A percentile compares a stretch with the other conserved stretches of the same genome.
Evolutionary conservation across 2,329 filamentous ascomycete genomes (phyloP).

Genomic region (Penicillium freii): DNA sequence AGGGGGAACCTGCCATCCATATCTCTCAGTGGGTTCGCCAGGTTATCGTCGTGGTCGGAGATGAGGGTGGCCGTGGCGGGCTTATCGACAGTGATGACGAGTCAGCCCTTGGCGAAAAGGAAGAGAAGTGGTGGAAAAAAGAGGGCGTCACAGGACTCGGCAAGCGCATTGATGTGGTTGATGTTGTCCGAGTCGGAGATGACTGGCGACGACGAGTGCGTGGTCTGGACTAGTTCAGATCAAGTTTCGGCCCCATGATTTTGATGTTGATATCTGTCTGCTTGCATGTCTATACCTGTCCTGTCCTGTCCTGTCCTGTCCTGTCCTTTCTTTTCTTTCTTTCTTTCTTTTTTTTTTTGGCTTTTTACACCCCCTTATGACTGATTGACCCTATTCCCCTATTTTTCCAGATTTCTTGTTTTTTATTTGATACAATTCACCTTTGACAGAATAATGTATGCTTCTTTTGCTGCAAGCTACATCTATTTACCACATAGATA

Average conservation of each 20-base stretch:
- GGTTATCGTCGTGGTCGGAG: constrained; percentile 57
- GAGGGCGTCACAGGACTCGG: constrained; percentile 81
- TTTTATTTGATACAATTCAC: constrained; percentile 11
- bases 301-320: neutral
- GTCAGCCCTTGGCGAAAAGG: constrained; percentile 37
- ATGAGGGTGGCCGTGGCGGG: constrained; percentile 64
- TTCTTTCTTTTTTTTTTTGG: neutral
- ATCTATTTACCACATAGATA: neutral
- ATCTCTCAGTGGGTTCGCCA: constrained; percentile 62
- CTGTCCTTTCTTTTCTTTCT: too few species aligned
- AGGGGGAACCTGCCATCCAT: constrained; percentile 71
- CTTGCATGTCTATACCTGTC: constrained; percentile 25
- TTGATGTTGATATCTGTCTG: constrained; percentile 26
- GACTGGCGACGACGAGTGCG: constrained; percentile 81
- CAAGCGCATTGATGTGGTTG: constrained; percentile 83
- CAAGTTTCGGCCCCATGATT: constrained; percentile 9
- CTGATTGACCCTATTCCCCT: constrained; percentile 27
- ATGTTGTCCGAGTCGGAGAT: constrained; percentile 75
- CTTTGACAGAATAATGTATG: neutral
- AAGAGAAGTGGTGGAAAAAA: constrained; percentile 59
- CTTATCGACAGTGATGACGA: constrained; percentile 75
- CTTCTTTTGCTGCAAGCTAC: neutral
- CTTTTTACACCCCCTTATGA: constrained; percentile 21
- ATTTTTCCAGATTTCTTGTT: constrained; percentile 3
- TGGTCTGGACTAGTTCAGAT: constrained; percentile 52